Conservation (phyloP, 2,329 filamentous ascomycete species). For the Alternaria infectoria region DNA sequence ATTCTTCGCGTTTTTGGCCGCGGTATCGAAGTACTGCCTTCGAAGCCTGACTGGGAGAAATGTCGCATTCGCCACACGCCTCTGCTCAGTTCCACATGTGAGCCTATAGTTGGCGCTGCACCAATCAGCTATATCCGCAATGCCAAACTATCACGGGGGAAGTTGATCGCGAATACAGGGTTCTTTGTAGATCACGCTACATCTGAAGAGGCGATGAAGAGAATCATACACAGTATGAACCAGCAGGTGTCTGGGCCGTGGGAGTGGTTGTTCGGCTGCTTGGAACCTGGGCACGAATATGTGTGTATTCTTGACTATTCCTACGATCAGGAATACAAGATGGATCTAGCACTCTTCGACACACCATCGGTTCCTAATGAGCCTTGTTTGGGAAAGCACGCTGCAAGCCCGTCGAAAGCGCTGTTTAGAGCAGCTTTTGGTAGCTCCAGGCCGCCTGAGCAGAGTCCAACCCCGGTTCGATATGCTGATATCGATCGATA, state of each 20-base stretch:
- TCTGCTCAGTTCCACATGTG: not conserved
- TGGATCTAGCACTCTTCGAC: not conserved
- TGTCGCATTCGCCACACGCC: not conserved
- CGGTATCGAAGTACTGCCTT: constrained; percentile 15
- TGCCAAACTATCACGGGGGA: not conserved
- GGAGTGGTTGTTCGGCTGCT: constrained; percentile 10
- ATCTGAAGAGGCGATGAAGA: not conserved
- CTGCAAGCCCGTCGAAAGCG: not conserved
- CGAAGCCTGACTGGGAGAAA: constrained; percentile 4
- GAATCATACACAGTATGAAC: constrained; percentile 4
- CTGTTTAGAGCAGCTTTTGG: not conserved
- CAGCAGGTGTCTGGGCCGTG: not conserved
- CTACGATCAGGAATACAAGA: not conserved
- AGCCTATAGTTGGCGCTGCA: not conserved
- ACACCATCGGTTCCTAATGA: not conserved
- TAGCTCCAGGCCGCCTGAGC: not conserved
- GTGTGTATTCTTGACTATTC: constrained; percentile 9
- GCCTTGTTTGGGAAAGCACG: not conserved
- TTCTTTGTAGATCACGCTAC: constrained; percentile 6
- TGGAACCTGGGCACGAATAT: constrained; percentile 12
- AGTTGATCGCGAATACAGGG: constrained; percentile 1
- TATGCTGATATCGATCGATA: constrained; percentile 8
- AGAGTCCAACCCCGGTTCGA: not conserved
- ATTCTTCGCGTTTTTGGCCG: constrained; percentile 15
- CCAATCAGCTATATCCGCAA: constrained; percentile 3